These are phyloP conservation scores for Hypomontagnella submonticulosa DNA, from an alignment of 495 filamentous ascomycete species.

Conservation along the genomic window DNA sequence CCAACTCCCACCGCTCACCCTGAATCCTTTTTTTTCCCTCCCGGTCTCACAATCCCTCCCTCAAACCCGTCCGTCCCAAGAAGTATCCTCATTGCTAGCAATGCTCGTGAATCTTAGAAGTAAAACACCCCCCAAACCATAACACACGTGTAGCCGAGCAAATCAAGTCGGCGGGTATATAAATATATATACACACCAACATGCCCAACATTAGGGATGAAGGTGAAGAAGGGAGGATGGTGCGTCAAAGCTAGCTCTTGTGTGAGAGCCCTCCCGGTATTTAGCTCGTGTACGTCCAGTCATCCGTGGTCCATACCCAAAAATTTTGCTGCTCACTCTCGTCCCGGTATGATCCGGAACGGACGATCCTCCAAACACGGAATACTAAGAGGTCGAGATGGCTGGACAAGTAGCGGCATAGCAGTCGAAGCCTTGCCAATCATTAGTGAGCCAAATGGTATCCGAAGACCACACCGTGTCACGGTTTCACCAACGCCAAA, in stretches of 20 bases:
- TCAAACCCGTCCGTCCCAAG: slow-evolving; percentile 14
- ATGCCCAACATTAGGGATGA: slow-evolving; percentile 13
- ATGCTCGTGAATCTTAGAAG: slow-evolving; percentile 31
- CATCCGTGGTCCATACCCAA: slow-evolving; percentile 14
- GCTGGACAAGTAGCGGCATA: slow-evolving; percentile 2
- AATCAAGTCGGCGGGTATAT: slow-evolving; percentile 39
- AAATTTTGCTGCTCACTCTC: slow-evolving; percentile 4
- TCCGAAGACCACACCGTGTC: slow-evolving; percentile 23
- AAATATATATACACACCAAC: slow-evolving; percentile 37
- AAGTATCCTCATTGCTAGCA: slow-evolving; percentile 31
- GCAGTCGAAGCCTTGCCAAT: slow-evolving; percentile 11
- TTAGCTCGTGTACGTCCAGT: slow-evolving; percentile 5
- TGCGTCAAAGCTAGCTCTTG: slow-evolving; percentile 5
- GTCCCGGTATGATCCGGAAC: neutral
- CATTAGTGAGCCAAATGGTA: slow-evolving; percentile 16
- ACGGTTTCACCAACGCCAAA: slow-evolving; percentile 30
- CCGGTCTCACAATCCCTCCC: slow-evolving; percentile 15
- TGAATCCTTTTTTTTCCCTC: slow-evolving; percentile 10
- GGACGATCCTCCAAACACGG: neutral
- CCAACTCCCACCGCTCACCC: slow-evolving; percentile 6
- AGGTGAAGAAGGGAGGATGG: slow-evolving; percentile 3
- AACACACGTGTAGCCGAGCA: slow-evolving; percentile 32
- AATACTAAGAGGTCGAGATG: slow-evolving; percentile 18
- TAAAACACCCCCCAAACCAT: slow-evolving; percentile 25
- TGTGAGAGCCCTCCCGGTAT: neutral